Base-by-base conservation (phyloP, 2,329 filamentous ascomycete species). In the Ilyonectria destructans region DNA sequence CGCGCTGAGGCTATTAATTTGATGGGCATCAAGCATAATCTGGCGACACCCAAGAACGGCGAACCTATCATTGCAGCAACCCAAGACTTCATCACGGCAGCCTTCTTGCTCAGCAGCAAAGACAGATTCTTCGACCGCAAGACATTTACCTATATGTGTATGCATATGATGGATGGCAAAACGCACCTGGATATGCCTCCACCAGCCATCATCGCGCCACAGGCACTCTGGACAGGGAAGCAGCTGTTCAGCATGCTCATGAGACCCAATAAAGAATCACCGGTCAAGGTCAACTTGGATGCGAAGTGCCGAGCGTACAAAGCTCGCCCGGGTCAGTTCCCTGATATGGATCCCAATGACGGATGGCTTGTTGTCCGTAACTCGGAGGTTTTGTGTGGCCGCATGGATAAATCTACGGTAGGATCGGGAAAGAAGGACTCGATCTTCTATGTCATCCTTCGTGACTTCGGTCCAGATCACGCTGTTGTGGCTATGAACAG, bases 61-160 rank as follows among this genome's bases (percentile, higher is more conserved):
- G 96, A 97, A 75, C 96, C 96, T 2, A 97, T 99, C 75, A 98
- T 99, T 83, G 95, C 95, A 19, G 96, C 96, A n/a, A 99, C 97
- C 33, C 96, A 99, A 78, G 96, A 99, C 86, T 99, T 99, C 83
- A 98, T 99, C 75, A 98, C 96, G 29, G 95, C 95, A 4, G 93
- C 96, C 0, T 99, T 95, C 78, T 84, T 98, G 4, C 86, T 98
- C 29, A 97, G 94, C 75, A 93, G 91, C 81, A 98, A 98, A 79
- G 96, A 98, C 79, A 90, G 91, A 64, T 98, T 99, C 82, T 97
- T 93, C 77, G 94, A 97, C 75, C 91, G 96, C 59, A 92, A 92
- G 74, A 91, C 93, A 0, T 99, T 99, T 77, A 92, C 93, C 2
- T 95, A 97, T 73, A 89, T 98, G 48, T 97, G 95, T 79, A 92